Conservation (phyloP, 2,329 filamentous ascomycete genomes). For the Thelonectria blattea region DNA sequence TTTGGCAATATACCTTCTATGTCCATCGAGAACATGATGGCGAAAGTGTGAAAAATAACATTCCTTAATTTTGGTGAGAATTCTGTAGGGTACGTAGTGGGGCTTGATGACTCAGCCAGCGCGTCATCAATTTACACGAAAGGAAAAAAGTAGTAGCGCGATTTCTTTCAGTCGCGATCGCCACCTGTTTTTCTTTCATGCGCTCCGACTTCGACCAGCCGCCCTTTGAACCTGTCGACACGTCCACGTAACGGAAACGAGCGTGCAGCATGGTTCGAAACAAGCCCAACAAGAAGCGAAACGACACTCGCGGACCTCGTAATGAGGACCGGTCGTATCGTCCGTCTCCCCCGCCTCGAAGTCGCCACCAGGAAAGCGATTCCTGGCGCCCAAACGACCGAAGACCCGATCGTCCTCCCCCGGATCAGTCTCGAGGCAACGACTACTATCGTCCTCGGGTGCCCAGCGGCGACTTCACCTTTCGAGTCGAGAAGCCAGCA, state of each 20-base stretch:
- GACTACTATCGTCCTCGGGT: constrained; percentile 42
- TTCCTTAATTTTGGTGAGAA: not conserved
- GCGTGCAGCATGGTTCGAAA: constrained; percentile 25
- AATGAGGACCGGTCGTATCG: constrained; percentile 29
- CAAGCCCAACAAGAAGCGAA: constrained; percentile 23
- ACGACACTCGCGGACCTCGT: constrained; percentile 21
- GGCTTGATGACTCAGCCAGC: not conserved
- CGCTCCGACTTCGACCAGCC: constrained; percentile 24
- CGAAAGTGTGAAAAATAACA: not conserved
- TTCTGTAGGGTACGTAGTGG: not conserved
- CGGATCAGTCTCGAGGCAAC: constrained; percentile 30
- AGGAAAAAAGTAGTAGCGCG: constrained; percentile 20
- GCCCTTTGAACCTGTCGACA: not conserved
- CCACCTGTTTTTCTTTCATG: constrained; percentile 27
- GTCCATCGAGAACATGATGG: not conserved
- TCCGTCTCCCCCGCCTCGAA: constrained; percentile 23
- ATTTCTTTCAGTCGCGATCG: constrained; percentile 16
- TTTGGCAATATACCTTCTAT: not conserved
- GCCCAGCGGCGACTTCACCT: constrained; percentile 61
- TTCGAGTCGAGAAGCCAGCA: constrained; percentile 58
- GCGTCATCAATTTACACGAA: constrained; percentile 17
- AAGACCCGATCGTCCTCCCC: constrained; percentile 22
- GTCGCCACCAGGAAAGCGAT: constrained; percentile 35
- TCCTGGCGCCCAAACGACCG: constrained; percentile 39
- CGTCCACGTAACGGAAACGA: not conserved